Conservation (phyloP, 805 yeast genomes). For the Diddensiella santjacobensis region DNA sequence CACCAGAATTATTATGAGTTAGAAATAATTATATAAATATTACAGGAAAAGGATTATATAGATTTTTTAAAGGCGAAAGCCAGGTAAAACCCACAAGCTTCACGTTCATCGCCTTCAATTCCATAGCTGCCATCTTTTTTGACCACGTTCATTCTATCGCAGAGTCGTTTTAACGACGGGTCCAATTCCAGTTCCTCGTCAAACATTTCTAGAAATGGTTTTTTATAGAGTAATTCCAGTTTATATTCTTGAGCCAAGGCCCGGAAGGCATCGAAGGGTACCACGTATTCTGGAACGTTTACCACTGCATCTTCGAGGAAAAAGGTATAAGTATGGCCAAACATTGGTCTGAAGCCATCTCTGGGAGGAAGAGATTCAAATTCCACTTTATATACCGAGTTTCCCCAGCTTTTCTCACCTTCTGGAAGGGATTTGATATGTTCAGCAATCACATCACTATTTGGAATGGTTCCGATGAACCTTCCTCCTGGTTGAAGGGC, state of each 20-base stretch:
- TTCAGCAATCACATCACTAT: constrained; percentile 74
- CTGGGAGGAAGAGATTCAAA: constrained; percentile 77
- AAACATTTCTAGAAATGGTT: constrained; percentile 78
- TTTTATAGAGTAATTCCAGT: constrained; percentile 63
- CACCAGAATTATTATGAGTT: too few species aligned
- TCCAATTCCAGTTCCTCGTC: constrained; percentile 69
- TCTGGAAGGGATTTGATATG: constrained; percentile 47
- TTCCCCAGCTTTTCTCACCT: constrained; percentile 73
- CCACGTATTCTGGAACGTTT: constrained; percentile 94
- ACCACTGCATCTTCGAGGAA: constrained; percentile 90
- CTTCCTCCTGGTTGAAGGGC: constrained; percentile 78
- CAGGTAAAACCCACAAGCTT: constrained; percentile 78
- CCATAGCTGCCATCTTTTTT: constrained; percentile 79
- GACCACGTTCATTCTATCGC: constrained; percentile 44
- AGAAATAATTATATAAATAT: background rate
- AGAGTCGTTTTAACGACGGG: constrained; percentile 24
- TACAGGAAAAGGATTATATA: background rate
- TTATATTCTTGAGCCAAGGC: constrained; percentile 81
- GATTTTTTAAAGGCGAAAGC: constrained; percentile 67
- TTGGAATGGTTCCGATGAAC: constrained; percentile 93
- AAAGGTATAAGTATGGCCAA: constrained; percentile 80
- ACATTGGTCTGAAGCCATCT: constrained; percentile 69
- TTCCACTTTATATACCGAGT: constrained; percentile 72
- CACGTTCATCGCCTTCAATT: constrained; percentile 84
- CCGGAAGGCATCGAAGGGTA: constrained; percentile 86